These are phyloP conservation scores for California macrophylla DNA, from an alignment of 441 rosid species.

Conservation along the genomic window DNA sequence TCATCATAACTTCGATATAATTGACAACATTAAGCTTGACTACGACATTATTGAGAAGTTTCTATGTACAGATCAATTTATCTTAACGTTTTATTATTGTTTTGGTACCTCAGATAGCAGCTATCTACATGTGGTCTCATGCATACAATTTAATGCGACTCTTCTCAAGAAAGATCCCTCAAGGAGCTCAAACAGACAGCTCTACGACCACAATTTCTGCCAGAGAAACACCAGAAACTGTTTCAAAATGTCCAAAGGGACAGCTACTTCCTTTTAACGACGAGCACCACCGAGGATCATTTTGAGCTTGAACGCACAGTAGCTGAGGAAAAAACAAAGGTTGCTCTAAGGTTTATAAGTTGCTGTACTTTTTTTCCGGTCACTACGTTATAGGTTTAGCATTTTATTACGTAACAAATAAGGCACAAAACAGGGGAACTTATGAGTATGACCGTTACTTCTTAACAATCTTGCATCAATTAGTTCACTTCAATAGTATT, in stretches of 20 bases:
- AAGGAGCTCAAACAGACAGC: slow-evolving; percentile 18
- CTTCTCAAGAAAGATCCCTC: slow-evolving; percentile 23
- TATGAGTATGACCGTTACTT: not conserved
- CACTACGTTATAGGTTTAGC: not conserved
- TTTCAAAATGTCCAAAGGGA: slow-evolving; percentile 25
- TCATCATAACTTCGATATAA: not conserved
- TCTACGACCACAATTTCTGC: slow-evolving; percentile 4
- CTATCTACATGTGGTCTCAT: slow-evolving; percentile 69
- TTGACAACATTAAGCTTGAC: not conserved
- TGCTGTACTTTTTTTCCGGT: not conserved
- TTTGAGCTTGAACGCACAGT: slow-evolving; percentile 10
- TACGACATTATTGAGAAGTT: not conserved
- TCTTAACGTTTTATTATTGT: not conserved
- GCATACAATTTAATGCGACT: slow-evolving; percentile 59
- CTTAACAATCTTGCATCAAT: too few species aligned
- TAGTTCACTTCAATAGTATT: too few species aligned
- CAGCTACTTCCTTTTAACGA: slow-evolving; percentile 40
- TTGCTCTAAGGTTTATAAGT: not conserved
- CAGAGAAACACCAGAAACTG: slow-evolving; percentile 20
- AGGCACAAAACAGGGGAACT: not conserved
- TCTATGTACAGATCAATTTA: not conserved
- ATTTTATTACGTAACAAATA: not conserved
- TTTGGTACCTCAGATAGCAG: slow-evolving; percentile 44
- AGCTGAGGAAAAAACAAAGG: slow-evolving; percentile 22
- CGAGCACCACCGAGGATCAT: slow-evolving; percentile 13